Evolutionary conservation across 148 eudicot species (phyloP).

Genomic region (Rhododendron ferrugineum): DNA sequence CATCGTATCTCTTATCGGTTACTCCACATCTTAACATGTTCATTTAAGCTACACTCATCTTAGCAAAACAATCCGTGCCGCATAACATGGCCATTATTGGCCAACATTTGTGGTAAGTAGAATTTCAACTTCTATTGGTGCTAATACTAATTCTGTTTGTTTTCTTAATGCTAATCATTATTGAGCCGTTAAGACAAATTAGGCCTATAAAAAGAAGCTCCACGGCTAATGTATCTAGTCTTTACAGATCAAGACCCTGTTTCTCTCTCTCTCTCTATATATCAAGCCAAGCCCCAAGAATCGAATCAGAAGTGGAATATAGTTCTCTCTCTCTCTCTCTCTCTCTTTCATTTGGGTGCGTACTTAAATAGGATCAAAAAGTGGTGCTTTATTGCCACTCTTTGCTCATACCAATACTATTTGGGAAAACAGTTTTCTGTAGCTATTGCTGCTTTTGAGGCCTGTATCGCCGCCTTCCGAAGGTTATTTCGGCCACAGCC

Average conservation of each 20-base stretch:
- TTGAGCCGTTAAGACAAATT: not conserved
- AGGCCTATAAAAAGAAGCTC: not conserved
- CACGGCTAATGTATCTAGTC: not conserved
- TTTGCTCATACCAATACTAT: not conserved
- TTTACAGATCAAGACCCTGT: not conserved
- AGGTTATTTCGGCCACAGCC: slow-evolving; percentile 6
- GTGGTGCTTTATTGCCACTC: not conserved
- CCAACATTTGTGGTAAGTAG: not conserved
- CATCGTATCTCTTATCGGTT: no score
- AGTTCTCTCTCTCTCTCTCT: not conserved
- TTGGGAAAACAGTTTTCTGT: not conserved
- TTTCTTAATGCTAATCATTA: not conserved
- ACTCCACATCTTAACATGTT: no score
- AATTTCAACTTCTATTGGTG: not conserved
- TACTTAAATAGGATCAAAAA: not conserved
- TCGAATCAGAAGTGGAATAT: slow-evolving; percentile 11
- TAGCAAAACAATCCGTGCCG: no score
- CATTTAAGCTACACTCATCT: no score
- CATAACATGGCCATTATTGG: not conserved
- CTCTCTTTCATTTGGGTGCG: not conserved
- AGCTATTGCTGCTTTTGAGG: slow-evolving; percentile 16
- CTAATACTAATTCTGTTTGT: not conserved
- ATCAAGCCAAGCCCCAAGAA: not conserved
- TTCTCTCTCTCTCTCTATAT: not conserved
- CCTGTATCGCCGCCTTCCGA: slow-evolving; percentile 13